Evolutionary conservation across 192 early-diverging fungal genomes (phyloP).

Genomic region (Umbelopsis sp.): DNA sequence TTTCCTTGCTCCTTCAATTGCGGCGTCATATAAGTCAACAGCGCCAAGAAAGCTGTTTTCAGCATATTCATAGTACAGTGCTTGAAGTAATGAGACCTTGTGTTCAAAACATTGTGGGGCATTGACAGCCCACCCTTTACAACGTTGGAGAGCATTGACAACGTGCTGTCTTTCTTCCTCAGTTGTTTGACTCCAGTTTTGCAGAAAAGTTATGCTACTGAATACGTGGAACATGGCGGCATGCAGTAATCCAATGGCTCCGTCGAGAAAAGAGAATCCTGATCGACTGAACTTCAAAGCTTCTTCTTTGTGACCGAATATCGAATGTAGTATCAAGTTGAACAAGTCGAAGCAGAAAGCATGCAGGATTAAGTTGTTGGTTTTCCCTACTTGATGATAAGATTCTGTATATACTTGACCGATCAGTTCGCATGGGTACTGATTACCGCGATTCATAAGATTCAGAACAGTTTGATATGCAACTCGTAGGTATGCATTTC

Average conservation of each 20-base stretch:
- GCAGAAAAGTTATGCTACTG: neutral
- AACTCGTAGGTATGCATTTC: constrained; percentile 32
- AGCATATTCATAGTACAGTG: neutral
- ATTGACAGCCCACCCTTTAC: constrained; percentile 13
- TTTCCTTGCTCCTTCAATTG: constrained; percentile 18
- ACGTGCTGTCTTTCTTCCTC: constrained; percentile 18
- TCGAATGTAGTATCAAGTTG: neutral
- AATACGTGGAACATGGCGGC: neutral
- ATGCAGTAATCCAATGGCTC: constrained; percentile 14
- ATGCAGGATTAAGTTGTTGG: constrained; percentile 3
- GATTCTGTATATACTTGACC: constrained; percentile 22
- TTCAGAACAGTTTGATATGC: constrained; percentile 33
- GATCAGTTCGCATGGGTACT: constrained; percentile 1
- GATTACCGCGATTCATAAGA: constrained; percentile 16
- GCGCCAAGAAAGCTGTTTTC: constrained; percentile 1
- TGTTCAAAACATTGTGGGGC: constrained; percentile 11
- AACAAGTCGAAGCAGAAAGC: constrained; percentile 7
- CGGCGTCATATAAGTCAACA: constrained; percentile 22
- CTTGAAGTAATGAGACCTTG: constrained; percentile 9
- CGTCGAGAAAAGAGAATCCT: neutral
- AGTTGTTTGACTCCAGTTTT: neutral
- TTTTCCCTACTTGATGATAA: neutral
- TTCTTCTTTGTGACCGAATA: constrained; percentile 12
- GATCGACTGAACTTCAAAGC: neutral
- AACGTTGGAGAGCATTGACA: neutral